Evolutionary conservation across 352 stramenopile species (phyloP), one percentile per base, ranked within the genome.

Genomic region (Aphanomyces astaci): DNA sequence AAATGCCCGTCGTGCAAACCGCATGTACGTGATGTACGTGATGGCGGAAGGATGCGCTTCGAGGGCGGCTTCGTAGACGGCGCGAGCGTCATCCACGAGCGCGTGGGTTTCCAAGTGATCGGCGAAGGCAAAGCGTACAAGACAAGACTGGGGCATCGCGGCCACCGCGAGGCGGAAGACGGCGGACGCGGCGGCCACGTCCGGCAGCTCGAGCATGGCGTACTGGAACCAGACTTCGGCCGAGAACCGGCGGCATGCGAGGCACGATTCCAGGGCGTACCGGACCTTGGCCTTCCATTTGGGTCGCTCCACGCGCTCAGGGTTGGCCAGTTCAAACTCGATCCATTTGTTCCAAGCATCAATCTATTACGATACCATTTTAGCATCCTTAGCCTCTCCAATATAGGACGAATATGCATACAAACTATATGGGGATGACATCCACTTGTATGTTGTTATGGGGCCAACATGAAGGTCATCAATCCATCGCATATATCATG

Each of bases 181-280:
- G 27, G 64, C 69, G 0, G 75, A 79, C 7, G 85, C 83, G 9
- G 84, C 84, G 19, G 94, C 87, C 0, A 69, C 76, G 48, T 95
- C 87, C 33, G 89, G 86, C 4, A 81, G 92, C 52, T 95, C 87
- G 55, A 92, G 92, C 5, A 77, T 74, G 15, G 85, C 81, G 54
- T 92, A 95, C 69, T 93, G 87, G 69, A 90, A 94, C 87, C 87
- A 95, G 2, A 81, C 78, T 70, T 95, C 87, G 2, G 85, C 84
- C 36, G 86, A 87, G 70, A 89, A 80, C 4, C 82, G 79, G 64
- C 90, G 84, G 10, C 90, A 76, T 39, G 84, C 89, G 27, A 95
- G 74, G 43, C 92, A 88, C 2, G 88, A 64, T 65, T 95, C 86
- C 13, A 95, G 77, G n/a, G 83, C 88, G 71, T 87, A 93, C 22